Evolutionary conservation across 441 rosid species (phyloP), one percentile per base, ranked within the genome.

Genomic region (Croton setiger): DNA sequence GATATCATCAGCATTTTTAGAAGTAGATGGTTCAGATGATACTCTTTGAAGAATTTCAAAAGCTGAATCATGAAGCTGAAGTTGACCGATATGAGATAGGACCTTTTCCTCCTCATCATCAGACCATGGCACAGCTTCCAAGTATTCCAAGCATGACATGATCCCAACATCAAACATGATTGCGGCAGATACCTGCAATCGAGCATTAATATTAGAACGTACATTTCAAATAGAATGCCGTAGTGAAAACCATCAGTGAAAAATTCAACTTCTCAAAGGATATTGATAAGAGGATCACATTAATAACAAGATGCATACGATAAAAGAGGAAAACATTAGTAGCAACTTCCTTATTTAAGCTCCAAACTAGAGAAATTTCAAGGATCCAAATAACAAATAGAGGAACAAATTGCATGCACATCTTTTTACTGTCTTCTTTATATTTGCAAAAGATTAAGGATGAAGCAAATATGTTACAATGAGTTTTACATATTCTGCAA

Each of bases 51-150:
- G 89, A 81, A 92, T 82, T 75, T 75, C 81, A 52, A 75, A 36
- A 0, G 78, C 85, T 3, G 83, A 83, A 33, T 76, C 78, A 20
- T 81, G 77, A 72, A 94, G 94, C 58, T 88, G 80, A 62, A 92
- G 99, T 82, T 92, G 77, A 33, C 73, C 71, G 14, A 92, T 88
- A 72, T 80, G 76, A 53, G 84, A 81, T 15, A 85, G 73, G 69
- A 94, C 77, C 66, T 82, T 79, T 72, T 81, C 90, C 76, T 94
- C 99, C 71, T 94, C 97, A 14, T 83, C 89, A 72, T 81, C 84
- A 15, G 99, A 85, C 97, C 99, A 94, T n/a, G 97, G 97, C 60
- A 84, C 86, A 54, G 96, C 96, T 85, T 94, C 99, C 79, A 94
- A 82, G 77, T 87, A 86, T 76, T 88, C 88, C 63, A 92, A 76